These are phyloP conservation scores for Malus domestica DNA, from an alignment of 306 rosid species.

Conservation along the genomic window ASM211411v1 NC_041791.1:29206501-29207000, in stretches of 20 bases:
- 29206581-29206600: conserved; percentile 23
- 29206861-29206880: conserved; percentile 12
- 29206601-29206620: conserved; percentile 13
- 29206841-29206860: conserved; percentile 16
- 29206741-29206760: conserved; percentile 21
- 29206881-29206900: conserved; percentile 18
- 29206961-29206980: conserved; percentile 18
- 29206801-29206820: conserved; percentile 17
- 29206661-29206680: conserved; percentile 2
- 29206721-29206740: conserved; percentile 18
- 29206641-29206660: conserved; percentile 8
- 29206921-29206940: conserved; percentile 13
- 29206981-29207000: conserved; percentile 19
- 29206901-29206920: conserved; percentile 19
- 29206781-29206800: conserved; percentile 23
- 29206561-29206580: conserved; percentile 23
- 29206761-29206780: conserved; percentile 10
- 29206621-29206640: conserved; percentile 14
- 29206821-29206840: conserved; percentile 19
- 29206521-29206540: conserved; percentile 17
- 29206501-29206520: conserved; percentile 14
- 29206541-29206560: conserved; percentile 22
- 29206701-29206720: conserved; percentile 21
- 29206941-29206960: conserved; percentile 13
- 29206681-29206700: conserved; percentile 15